Conservation (phyloP, 2,329 filamentous ascomycete genomes). For the Alternaria incomplexa region DNA sequence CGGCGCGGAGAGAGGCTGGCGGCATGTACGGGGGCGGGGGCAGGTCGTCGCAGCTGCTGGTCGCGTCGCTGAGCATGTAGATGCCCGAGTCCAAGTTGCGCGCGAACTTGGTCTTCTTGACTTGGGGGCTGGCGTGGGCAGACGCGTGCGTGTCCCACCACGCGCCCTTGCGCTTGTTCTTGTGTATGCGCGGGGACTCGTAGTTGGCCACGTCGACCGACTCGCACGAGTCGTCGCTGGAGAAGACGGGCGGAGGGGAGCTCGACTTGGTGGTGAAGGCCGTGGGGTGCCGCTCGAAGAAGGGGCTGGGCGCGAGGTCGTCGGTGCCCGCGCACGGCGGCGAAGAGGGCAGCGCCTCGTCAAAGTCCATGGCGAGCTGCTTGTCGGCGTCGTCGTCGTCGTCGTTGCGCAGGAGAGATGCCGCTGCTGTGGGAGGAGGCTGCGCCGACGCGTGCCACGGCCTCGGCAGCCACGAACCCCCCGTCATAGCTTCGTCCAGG, state of each 20-base stretch:
- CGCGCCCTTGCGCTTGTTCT: conserved; percentile 41
- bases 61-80: conserved; percentile 40
- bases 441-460: conserved; percentile 17
- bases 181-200: conserved; percentile 37
- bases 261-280: conserved; percentile 39
- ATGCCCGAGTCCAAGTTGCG: conserved; percentile 43
- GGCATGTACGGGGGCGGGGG: conserved; percentile 16
- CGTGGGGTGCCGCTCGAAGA: conserved; percentile 25
- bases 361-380: conserved; percentile 26
- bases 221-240: conserved; percentile 40
- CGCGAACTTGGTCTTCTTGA: conserved; percentile 37
- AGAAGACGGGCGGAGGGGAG: conserved; percentile 41
- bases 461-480: conserved; percentile 14
- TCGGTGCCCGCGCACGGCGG: conserved; percentile 26
- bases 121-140: conserved; percentile 17
- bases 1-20: conserved; percentile 3
- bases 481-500: conserved; percentile 25
- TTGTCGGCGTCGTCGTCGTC: not conserved
- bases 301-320: conserved; percentile 27
- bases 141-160: conserved; percentile 37
- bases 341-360: conserved; percentile 29
- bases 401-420: not conserved
- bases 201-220: conserved; percentile 41
- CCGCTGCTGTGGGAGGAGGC: not conserved
- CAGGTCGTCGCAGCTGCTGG: conserved; percentile 21